These are phyloP conservation scores for Nannizzia gypsea DNA, from an alignment of 2,329 filamentous ascomycete genomes.

Conservation along the genomic window DNA sequence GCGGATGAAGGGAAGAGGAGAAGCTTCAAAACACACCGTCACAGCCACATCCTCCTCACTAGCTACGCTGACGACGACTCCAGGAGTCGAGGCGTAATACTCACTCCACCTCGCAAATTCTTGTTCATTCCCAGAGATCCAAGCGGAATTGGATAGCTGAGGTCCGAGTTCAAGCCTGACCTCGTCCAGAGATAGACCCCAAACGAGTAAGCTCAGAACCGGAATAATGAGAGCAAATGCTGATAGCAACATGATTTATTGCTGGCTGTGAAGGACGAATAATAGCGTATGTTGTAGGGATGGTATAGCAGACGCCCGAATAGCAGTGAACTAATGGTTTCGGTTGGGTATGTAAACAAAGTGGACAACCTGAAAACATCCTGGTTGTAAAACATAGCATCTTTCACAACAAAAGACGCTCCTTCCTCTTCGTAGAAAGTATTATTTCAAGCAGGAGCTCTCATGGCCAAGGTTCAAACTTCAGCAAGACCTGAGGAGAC, in stretches of 20 bases:
- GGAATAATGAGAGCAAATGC: neutral
- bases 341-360: neutral
- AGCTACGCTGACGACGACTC: constrained; percentile 13
- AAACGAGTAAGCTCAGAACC: neutral
- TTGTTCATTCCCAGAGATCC: neutral
- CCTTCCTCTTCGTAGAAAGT: neutral
- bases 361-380: neutral
- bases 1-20: neutral
- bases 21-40: constrained; percentile 10
- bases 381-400: neutral
- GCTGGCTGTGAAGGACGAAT: neutral
- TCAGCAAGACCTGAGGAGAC: neutral
- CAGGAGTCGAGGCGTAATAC: constrained; percentile 10
- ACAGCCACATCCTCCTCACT: constrained; percentile 12
- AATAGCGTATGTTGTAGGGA: neutral
- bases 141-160: neutral
- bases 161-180: neutral
- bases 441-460: neutral
- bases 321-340: neutral
- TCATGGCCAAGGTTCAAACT: neutral
- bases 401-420: neutral
- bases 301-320: too few relatives aligned
- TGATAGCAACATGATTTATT: neutral
- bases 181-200: neutral
- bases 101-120: constrained; percentile 13